Evolutionary conservation across 2,329 filamentous ascomycete genomes (phyloP), one percentile per base, ranked within the genome.

Genomic region (Pochonia chlamydosporia): DNA sequence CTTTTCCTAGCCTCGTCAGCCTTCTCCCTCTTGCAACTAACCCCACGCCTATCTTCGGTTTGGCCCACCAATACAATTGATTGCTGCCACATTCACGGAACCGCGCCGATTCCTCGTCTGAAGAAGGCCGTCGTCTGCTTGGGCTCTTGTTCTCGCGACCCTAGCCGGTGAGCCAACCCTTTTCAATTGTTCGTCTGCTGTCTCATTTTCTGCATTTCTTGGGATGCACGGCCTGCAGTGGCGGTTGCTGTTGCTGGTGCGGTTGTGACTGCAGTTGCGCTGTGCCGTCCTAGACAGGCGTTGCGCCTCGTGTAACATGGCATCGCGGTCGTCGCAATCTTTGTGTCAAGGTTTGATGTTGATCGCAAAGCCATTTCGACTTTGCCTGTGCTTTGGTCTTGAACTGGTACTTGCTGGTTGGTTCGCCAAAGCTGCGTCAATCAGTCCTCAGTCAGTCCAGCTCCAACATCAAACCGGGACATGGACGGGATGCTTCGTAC

Each of bases 21-120:
- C 48, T 52, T 52, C 45, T 50, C 47, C 41, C 46, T 52, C 51
- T 40, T 51, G 50, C 51, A 51, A 51, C 44, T 30, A 45, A 50
- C 49, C 39, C 45, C 41, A 50, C 49, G 41, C 37, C 40, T 28
- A 14, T 30, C 45, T 39, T 28, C 26, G 44, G 40, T 40, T 28
- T 23, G 44, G 40, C 43, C 37, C 48, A 49, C 51, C 51, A 40
- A 48, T 49, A 33, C 49, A 49, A 28, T 46, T 43, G 45, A n/a
- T 23, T 40, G 39, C 42, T 20, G 33, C 41, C 35, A 36, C 50
- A 42, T 40, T 47, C 43, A 54, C 41, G 45, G 44, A 52, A 49
- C 45, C 33, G 43, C 48, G 50, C 52, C 50, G 48, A 50, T 49
- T 52, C 48, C 46, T 50, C 46, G 48, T 45, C 36, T 39, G 44